Conservation (phyloP, 148 eudicot species). For the Persicaria tinctoria region DNA sequence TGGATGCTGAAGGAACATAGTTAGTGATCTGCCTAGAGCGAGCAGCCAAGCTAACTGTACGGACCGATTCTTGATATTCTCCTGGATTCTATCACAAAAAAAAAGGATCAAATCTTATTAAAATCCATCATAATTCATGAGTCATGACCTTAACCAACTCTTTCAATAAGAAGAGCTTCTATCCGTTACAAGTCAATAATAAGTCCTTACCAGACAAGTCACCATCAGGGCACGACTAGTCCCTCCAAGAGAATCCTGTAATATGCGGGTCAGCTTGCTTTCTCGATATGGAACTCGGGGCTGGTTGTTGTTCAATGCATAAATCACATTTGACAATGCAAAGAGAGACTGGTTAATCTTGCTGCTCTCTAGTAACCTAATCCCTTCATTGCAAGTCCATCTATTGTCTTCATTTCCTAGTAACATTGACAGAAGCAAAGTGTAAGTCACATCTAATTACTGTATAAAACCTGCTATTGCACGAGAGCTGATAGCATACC, state of each 20-base stretch:
- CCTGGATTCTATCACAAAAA: conserved; percentile 59
- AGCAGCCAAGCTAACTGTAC: conserved; percentile 90
- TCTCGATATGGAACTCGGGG: conserved; percentile 80
- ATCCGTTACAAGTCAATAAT: background rate
- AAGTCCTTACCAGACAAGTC: conserved; percentile 70
- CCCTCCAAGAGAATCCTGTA: conserved; percentile 96
- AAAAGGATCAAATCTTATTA: conserved; percentile 5
- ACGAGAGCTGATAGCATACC: conserved; percentile 26
- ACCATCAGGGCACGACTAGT: conserved; percentile 82
- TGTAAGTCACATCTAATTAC: background rate
- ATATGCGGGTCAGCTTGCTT: conserved; percentile 89
- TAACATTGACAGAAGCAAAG: conserved; percentile 11
- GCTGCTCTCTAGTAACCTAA: conserved; percentile 84
- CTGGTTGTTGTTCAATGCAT: conserved; percentile 72
- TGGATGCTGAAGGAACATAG: conserved; percentile 43
- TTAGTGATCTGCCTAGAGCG: conserved; percentile 75
- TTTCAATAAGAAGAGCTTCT: background rate
- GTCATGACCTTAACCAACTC: background rate
- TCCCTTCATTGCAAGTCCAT: conserved; percentile 80
- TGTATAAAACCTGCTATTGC: background rate
- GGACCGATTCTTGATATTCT: conserved; percentile 77
- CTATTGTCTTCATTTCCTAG: conserved; percentile 91
- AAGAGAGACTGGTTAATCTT: conserved; percentile 90
- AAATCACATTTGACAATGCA: conserved; percentile 80
- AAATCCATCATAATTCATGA: background rate